phyloP scores from a whole-genome alignment of 768 basidiomycete genomes.

The Rhizopogon vinicolor region DNA sequence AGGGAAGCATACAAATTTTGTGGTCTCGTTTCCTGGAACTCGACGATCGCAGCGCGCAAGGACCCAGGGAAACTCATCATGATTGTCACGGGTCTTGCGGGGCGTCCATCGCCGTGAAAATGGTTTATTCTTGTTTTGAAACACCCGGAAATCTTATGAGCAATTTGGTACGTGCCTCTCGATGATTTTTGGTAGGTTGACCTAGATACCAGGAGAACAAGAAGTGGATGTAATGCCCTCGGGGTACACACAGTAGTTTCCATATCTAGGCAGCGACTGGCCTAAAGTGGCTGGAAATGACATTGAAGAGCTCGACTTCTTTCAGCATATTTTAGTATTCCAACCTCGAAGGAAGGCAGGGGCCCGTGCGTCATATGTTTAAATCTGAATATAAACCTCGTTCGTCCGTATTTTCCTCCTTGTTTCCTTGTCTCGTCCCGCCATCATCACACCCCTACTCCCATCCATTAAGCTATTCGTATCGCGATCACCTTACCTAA shows the following conservation, averaged over 20 bases:
- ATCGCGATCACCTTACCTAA: conserved; percentile 8
- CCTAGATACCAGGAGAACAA: no score
- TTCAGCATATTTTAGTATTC: conserved; percentile 9
- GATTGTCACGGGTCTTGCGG: no score
- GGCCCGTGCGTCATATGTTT: conserved; percentile 26
- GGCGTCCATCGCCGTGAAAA: no score
- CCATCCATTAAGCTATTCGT: conserved; percentile 7
- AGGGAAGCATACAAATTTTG: no score
- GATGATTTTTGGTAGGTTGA: no score
- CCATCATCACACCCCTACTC: conserved; percentile 8
- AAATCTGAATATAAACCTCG: conserved; percentile 19
- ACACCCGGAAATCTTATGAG: no score
- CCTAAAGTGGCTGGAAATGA: conserved; percentile 5
- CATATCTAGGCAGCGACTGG: conserved; percentile 14
- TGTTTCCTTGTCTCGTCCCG: conserved; percentile 7
- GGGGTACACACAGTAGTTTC: conserved; percentile 17
- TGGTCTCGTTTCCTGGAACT: no score
- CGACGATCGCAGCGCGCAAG: no score
- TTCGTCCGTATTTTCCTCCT: conserved; percentile 7
- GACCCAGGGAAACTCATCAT: no score
- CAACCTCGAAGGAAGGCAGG: conserved; percentile 5
- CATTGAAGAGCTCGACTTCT: conserved; percentile 19
- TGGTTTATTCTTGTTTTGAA: no score
- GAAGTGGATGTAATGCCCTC: not conserved
- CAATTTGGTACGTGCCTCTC: no score